Base-by-base conservation (phyloP, 495 filamentous ascomycete species). In the Acidiella bohemica region DNA sequence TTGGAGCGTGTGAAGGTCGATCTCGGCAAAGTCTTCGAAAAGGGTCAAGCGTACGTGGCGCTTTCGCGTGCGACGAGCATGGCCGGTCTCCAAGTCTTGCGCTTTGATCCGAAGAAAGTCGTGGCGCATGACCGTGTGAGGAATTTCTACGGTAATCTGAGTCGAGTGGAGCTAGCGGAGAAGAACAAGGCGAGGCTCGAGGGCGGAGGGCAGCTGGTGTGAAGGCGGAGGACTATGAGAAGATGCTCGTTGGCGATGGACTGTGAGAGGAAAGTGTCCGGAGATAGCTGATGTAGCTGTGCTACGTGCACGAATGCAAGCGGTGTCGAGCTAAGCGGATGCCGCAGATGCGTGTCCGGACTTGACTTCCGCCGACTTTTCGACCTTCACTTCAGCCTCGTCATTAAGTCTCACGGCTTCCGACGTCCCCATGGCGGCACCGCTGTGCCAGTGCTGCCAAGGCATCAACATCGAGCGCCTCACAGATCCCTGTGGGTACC, bases 1-100 rank as follows among this genome's bases (percentile, higher is more conserved):
- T 66, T 97, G 31, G 86, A 94, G 53, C 71, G 90, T 12, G 92
- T 96, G 33, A 93, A 93, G 57, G 87, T 97, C 5, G 85, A 96
- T 51, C 67, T 97, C 0, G 84, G 84, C 12, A 78, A 69, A 48
- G 84, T 90, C 7, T 97, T 97, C 51, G 90, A 96, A 58, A 95
- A 93, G 58, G 90, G 90, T 0, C 90, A 87, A 51, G 81, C 76
- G 2, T 88, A 88, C 53, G 82, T 88, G 28, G 82, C 82, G 32
- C 70, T 88, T 23, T 78, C 73, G 49, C 79, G 90, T 53, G 92
- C 90, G 13, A 92, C 85, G 8, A 79, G 70, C 41, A 83, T 94
- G 59, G 72, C 76, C 16, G 90, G 90, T 5, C 66, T 97, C 17
- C 86, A 95, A 54, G 88, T 97, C 7, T 63, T 84, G 21, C 67